Evolutionary conservation across 208 protist genomes (phyloP).

Genomic region (Naegleria gruberi): DNA sequence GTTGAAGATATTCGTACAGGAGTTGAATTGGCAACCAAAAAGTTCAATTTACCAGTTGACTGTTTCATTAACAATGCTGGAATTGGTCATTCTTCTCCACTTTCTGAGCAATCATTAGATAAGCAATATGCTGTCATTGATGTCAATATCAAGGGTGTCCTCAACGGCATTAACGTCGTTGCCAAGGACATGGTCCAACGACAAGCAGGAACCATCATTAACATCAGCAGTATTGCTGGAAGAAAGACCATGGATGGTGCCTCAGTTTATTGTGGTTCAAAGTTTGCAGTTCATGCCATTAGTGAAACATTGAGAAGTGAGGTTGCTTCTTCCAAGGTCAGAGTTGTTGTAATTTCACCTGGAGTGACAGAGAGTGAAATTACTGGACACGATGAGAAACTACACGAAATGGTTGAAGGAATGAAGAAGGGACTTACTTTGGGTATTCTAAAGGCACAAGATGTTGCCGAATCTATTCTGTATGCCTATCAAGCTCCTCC

Average conservation of each 20-base stretch:
- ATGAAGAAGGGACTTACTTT: neutral
- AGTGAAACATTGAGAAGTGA: constrained; percentile 25
- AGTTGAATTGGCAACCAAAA: neutral
- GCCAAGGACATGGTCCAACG: constrained; percentile 25
- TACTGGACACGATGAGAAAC: neutral
- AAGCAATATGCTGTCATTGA: constrained; percentile 22
- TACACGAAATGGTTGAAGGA: neutral
- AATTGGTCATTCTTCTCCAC: constrained; percentile 9
- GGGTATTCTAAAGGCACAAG: constrained; percentile 19
- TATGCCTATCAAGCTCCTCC: no score
- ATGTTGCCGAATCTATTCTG: constrained; percentile 24
- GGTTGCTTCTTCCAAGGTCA: neutral
- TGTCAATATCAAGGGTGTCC: constrained; percentile 31
- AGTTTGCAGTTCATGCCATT: constrained; percentile 31
- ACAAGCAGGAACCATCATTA: constrained; percentile 23
- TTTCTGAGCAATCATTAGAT: neutral
- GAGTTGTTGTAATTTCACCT: constrained; percentile 29
- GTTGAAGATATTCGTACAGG: no score
- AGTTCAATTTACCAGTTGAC: neutral
- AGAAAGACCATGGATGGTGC: constrained; percentile 24
- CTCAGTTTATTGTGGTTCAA: constrained; percentile 25
- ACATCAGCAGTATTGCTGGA: constrained; percentile 30
- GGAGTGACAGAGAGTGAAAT: constrained; percentile 24
- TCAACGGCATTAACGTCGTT: constrained; percentile 17
- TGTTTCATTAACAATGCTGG: constrained; percentile 30